Conservation (phyloP, 306 rosid genomes). For the Vigna mungo region DNA sequence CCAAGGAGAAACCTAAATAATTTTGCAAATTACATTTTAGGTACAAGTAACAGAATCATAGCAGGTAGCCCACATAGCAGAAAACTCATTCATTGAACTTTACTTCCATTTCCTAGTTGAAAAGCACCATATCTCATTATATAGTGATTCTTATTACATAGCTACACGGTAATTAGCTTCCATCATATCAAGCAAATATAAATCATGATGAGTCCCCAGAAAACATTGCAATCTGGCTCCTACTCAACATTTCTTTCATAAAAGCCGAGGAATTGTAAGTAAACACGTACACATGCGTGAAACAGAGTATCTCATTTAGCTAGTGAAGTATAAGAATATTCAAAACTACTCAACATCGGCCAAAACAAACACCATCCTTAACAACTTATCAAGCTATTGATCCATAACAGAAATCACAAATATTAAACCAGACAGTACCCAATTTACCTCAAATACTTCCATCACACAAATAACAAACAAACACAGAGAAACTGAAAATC, state of each 20-base stretch:
- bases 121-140: not conserved
- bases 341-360: not conserved
- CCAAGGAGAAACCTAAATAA: constrained; percentile 93
- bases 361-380: constrained; percentile 10
- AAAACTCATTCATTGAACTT: constrained; percentile 19
- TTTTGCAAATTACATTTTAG: not conserved
- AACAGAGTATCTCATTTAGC: constrained; percentile 7
- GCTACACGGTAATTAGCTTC: constrained; percentile 5
- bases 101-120: not conserved
- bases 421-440: constrained; percentile 4
- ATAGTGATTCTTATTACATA: not conserved
- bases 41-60: not conserved
- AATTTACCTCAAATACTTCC: not conserved
- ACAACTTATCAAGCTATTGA: constrained; percentile 25
- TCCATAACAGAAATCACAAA: constrained; percentile 13
- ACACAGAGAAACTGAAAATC: not conserved
- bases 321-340: constrained; percentile 6
- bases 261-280: constrained; percentile 1
- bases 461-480: constrained; percentile 28
- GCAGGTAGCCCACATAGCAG: not conserved
- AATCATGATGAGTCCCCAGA: not conserved
- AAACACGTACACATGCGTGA: too few relatives aligned
- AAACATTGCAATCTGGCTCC: constrained; percentile 10
- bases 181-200: constrained; percentile 28
- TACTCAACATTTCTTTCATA: constrained; percentile 12